Evolutionary conservation across 1,139 yeast genomes (phyloP).

Genomic region (Wickerhamomyces sp.): DNA sequence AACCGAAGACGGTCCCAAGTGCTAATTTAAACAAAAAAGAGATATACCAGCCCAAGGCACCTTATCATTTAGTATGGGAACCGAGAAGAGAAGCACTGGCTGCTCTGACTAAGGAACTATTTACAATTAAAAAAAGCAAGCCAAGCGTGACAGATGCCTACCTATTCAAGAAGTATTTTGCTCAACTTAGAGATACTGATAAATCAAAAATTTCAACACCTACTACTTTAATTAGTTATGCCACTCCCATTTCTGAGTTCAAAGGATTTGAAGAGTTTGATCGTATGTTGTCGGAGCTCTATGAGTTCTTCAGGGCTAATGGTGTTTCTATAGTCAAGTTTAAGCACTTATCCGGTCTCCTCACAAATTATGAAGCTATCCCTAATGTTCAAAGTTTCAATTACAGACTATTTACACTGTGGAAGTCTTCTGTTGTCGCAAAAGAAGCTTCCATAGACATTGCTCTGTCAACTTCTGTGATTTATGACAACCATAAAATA

Average conservation of each 20-base stretch:
- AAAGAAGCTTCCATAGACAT: constrained; percentile 10
- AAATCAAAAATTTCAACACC: constrained; percentile 10
- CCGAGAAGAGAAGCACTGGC: not conserved
- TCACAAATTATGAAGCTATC: constrained; percentile 1
- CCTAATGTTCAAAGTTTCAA: constrained; percentile 1
- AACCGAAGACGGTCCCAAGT: not conserved
- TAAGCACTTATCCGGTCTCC: not conserved
- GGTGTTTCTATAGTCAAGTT: constrained; percentile 22
- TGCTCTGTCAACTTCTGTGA: constrained; percentile 9
- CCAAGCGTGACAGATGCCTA: constrained; percentile 1
- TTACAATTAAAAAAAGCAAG: not conserved
- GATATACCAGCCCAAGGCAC: not conserved
- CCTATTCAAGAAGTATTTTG: constrained; percentile 16
- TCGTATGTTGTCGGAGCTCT: constrained; percentile 46
- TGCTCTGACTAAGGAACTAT: not conserved
- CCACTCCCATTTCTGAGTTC: constrained; percentile 19
- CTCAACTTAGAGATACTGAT: constrained; percentile 7
- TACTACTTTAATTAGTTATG: constrained; percentile 26
- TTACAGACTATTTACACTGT: constrained; percentile 1
- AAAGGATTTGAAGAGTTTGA: constrained; percentile 41
- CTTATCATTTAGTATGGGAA: too few species aligned
- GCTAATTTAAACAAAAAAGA: not conserved
- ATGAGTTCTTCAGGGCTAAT: constrained; percentile 31
- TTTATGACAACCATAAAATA: constrained; percentile 7
- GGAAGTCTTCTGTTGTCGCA: constrained; percentile 10